phyloP scores from a whole-genome alignment of 1,284 basidiomycete genomes.

The Agroathelia rolfsii region DNA sequence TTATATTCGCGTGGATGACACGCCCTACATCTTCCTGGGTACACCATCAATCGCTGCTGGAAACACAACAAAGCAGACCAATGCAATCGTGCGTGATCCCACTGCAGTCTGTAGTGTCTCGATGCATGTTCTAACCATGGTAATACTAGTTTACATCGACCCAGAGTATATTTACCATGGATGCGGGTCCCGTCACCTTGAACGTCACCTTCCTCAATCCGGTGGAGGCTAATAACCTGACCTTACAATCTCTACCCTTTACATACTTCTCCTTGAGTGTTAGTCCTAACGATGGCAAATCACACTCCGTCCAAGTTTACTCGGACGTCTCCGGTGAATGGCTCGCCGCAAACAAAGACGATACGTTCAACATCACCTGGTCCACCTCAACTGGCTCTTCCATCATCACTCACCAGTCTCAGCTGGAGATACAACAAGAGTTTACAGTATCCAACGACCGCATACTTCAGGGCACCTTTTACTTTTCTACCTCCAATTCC shows the following conservation, averaged over 20 bases:
- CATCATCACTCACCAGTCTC: constrained; percentile 50
- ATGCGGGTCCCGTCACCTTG: constrained; percentile 56
- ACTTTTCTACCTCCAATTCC: constrained; percentile 39
- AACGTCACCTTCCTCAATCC: constrained; percentile 53
- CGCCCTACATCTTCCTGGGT: constrained; percentile 52
- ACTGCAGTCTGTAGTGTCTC: neutral
- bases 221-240: constrained; percentile 51
- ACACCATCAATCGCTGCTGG: constrained; percentile 32
- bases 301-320: constrained; percentile 52
- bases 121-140: neutral
- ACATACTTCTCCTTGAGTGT: constrained; percentile 51
- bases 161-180: constrained; percentile 48
- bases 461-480: constrained; percentile 57
- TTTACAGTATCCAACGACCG: constrained; percentile 48
- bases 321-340: constrained; percentile 60
- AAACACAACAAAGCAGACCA: constrained; percentile 42
- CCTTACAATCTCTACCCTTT: constrained; percentile 51
- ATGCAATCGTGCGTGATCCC: constrained; percentile 29
- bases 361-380: constrained; percentile 45
- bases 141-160: constrained; percentile 48
- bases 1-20: constrained; percentile 50
- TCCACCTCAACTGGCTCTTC: constrained; percentile 30
- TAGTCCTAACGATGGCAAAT: constrained; percentile 39
- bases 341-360: constrained; percentile 54
- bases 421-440: constrained; percentile 34